Evolutionary conservation across 805 yeast species (phyloP), one percentile per base, ranked within the genome.

Genomic region (Metschnikowia cubensis): DNA sequence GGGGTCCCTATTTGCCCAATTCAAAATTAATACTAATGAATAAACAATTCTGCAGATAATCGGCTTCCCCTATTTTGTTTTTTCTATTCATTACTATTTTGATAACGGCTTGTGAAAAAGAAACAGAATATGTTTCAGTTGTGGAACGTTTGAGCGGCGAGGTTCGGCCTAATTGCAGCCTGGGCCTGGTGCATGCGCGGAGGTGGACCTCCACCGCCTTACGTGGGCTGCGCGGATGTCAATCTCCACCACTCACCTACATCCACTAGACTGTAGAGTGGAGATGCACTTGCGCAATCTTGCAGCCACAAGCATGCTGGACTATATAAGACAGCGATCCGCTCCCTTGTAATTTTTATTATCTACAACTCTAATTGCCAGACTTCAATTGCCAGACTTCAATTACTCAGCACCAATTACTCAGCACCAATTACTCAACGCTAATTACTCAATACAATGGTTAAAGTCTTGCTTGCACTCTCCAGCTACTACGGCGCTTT

Each of bases 401-500:
- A 22, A 2, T 8, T 35, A 15, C 15, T 6, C 6, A n/a, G 8
- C 18, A 15, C 36, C 3, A n/a, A 15, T 15, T 14, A 14, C 35
- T 14, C 18, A 35, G 8, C 6, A 7, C 6, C 29, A 22, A 2
- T 8, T 35, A 15, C 15, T 6, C 6, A n/a, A 15, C 18, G 15
- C 36, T 3, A n/a, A 15, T 15, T 13, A 41, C 14, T 21, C n/a
- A 25, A 25, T 25, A 50, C 47, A 35, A 66, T 65, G 68, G 53
- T 57, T 17, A 75, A 66, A 60, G 82, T 64, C 42, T 55, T 78
- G 42, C 58, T 79, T 46, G 79, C 79, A 18, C 51, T 77, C 47
- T 67, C 82, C 6, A 67, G 75, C 10, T 66, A 69, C 62, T 50
- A 69, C 59, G 79, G 60, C 18, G 65, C 61, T 13, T 81, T 83